These are phyloP conservation scores for Taxillus chinensis DNA, from an alignment of 164 flowering plant species.

Conservation along the genomic window DNA sequence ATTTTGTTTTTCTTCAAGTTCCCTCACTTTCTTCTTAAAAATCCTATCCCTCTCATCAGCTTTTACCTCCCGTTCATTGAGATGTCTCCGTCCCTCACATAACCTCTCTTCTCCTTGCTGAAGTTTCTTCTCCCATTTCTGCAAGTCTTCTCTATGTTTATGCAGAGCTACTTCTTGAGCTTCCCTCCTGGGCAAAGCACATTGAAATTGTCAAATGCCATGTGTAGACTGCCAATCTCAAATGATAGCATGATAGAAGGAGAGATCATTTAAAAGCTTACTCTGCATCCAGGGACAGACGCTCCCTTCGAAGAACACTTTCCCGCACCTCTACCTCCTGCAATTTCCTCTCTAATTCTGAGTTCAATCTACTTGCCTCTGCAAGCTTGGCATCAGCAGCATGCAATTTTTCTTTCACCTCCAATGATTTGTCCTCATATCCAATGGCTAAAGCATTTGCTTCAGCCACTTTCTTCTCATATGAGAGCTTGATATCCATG, in stretches of 20 bases:
- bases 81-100: conserved; percentile 37
- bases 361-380: conserved; percentile 65
- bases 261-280: conserved; percentile 21
- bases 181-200: conserved; percentile 44
- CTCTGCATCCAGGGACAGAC: conserved; percentile 61
- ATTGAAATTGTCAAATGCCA: background rate
- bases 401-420: conserved; percentile 52
- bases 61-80: conserved; percentile 60
- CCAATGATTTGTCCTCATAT: conserved; percentile 53
- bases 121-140: conserved; percentile 72
- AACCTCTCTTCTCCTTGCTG: conserved; percentile 63
- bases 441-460: conserved; percentile 45
- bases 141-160: conserved; percentile 63
- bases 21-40: conserved; percentile 44
- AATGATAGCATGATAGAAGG: background rate
- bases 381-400: conserved; percentile 75
- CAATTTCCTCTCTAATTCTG: conserved; percentile 62
- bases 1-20: conserved; percentile 43
- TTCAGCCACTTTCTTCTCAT: conserved; percentile 51
- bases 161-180: conserved; percentile 41
- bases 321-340: conserved; percentile 72
- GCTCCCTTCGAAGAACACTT: conserved; percentile 52
- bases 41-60: conserved; percentile 45
- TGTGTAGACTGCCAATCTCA: background rate
- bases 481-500: conserved; percentile 37